Percentiles rank a stretch among this genome's conserved stretches.
phyloP scores from a whole-genome alignment of 352 stramenopile species.

The Pythium sukuiense region DNA sequence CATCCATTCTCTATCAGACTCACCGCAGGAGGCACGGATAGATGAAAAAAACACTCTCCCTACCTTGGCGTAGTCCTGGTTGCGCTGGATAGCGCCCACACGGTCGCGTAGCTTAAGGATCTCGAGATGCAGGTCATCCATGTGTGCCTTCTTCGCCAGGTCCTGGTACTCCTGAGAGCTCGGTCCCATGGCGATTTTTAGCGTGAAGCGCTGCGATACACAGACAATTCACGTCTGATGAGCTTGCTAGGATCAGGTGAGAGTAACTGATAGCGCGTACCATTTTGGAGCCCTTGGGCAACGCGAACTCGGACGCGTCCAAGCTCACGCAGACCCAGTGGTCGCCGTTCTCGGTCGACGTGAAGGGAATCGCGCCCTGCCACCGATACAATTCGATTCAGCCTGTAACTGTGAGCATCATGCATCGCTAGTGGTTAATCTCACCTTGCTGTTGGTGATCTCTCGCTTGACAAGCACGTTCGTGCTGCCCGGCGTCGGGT shows the following conservation, averaged over 20 bases:
- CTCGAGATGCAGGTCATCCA: constrained; percentile 77
- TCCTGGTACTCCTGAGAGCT: constrained; percentile 82
- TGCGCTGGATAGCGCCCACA: constrained; percentile 72
- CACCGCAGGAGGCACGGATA: background rate
- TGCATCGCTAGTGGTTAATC: background rate
- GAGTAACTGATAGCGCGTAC: constrained; percentile 25
- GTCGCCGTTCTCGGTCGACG: constrained; percentile 57
- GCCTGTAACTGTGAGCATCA: background rate
- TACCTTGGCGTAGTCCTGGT: constrained; percentile 86
- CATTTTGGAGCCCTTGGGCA: constrained; percentile 64
- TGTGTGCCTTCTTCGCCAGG: constrained; percentile 80
- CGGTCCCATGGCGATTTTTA: constrained; percentile 70
- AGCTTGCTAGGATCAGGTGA: background rate
- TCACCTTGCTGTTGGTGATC: constrained; percentile 53
- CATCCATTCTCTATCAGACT: background rate
- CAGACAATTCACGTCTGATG: background rate
- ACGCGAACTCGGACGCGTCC: constrained; percentile 60
- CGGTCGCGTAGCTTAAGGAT: constrained; percentile 83
- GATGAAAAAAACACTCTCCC: background rate
- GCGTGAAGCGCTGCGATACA: constrained; percentile 50
- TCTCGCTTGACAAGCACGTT: constrained; percentile 64
- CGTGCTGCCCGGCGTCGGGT: constrained; percentile 35
- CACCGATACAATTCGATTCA: background rate
- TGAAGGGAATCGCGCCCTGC: constrained; percentile 68
- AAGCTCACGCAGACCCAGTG: constrained; percentile 79